These are phyloP conservation scores for Leucosporidium scottii DNA, from an alignment of 768 basidiomycete species.

Conservation along the genomic window DNA sequence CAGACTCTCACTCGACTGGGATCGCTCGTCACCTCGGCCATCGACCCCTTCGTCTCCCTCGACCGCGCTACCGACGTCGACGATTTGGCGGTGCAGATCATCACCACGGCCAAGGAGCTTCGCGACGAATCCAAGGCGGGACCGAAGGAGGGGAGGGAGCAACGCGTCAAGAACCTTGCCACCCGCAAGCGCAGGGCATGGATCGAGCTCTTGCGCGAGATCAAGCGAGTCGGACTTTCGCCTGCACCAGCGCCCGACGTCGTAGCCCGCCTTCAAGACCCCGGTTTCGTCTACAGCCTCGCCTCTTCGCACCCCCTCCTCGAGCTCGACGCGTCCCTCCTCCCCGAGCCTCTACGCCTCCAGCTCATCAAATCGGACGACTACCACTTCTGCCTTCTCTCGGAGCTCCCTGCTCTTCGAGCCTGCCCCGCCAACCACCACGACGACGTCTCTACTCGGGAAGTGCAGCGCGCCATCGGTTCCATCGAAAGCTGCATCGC, in stretches of 20 bases:
- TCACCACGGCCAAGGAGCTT: slow-evolving; percentile 42
- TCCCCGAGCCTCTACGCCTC: slow-evolving; percentile 7
- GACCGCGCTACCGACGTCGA: slow-evolving; percentile 55
- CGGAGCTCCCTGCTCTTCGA: slow-evolving; percentile 61
- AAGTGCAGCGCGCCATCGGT: slow-evolving; percentile 69
- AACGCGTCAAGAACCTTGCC: slow-evolving; percentile 58
- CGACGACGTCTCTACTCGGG: slow-evolving; percentile 73
- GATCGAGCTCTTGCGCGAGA: slow-evolving; percentile 81
- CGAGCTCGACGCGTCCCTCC: not conserved
- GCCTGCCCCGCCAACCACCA: slow-evolving; percentile 62
- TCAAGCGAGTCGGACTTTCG: slow-evolving; percentile 66
- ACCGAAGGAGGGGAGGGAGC: slow-evolving; percentile 53
- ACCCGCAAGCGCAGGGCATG: slow-evolving; percentile 81
- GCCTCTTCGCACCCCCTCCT: slow-evolving; percentile 3
- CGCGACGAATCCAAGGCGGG: slow-evolving; percentile 43
- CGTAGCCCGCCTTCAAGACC: slow-evolving; percentile 24
- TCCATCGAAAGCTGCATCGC: slow-evolving; percentile 69
- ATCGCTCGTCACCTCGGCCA: not conserved
- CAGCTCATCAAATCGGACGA: slow-evolving; percentile 25
- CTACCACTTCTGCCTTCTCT: slow-evolving; percentile 50
- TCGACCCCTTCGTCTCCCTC: slow-evolving; percentile 50
- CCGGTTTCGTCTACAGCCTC: slow-evolving; percentile 19
- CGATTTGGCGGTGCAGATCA: slow-evolving; percentile 54
- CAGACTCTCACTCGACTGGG: slow-evolving; percentile 21
- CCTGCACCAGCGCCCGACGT: slow-evolving; percentile 25